Evolutionary conservation across 164 flowering plant genomes (phyloP).

Genomic region (Cinnamomum micranthum): DNA sequence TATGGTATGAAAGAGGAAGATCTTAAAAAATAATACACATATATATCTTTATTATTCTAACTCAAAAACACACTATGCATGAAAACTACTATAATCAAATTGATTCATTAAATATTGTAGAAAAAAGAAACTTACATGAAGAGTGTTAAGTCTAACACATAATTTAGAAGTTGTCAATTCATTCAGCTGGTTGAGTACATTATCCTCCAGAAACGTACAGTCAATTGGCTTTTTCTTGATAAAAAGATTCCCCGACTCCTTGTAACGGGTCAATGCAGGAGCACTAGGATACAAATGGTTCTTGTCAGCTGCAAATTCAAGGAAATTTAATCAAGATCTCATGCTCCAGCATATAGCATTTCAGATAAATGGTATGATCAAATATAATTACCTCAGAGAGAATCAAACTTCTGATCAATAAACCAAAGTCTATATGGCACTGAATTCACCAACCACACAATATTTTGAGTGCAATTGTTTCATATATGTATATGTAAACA

Average conservation of each 20-base stretch:
- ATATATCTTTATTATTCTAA: neutral
- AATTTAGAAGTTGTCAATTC: conserved; percentile 58
- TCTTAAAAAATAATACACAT: too few relatives aligned
- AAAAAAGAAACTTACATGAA: conserved; percentile 44
- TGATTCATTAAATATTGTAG: neutral
- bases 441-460: too few relatives aligned
- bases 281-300: conserved; percentile 51
- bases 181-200: conserved; percentile 36
- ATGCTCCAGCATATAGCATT: neutral
- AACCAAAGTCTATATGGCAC: too few relatives aligned
- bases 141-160: conserved; percentile 72
- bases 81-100: conserved; percentile 5
- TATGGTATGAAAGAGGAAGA: too few relatives aligned
- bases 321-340: neutral
- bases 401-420: too few relatives aligned
- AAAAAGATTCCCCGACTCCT: conserved; percentile 50
- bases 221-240: conserved; percentile 52
- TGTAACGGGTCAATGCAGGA: conserved; percentile 81
- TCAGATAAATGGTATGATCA: neutral
- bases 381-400: neutral
- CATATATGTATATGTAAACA: too few relatives aligned
- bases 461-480: too few relatives aligned
- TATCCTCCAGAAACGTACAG: conserved; percentile 34
- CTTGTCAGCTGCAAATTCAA: conserved; percentile 67
- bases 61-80: neutral